Evolutionary conservation across 2,329 filamentous ascomycete genomes (phyloP).

Genomic region (Clonostachys chloroleuca): DNA sequence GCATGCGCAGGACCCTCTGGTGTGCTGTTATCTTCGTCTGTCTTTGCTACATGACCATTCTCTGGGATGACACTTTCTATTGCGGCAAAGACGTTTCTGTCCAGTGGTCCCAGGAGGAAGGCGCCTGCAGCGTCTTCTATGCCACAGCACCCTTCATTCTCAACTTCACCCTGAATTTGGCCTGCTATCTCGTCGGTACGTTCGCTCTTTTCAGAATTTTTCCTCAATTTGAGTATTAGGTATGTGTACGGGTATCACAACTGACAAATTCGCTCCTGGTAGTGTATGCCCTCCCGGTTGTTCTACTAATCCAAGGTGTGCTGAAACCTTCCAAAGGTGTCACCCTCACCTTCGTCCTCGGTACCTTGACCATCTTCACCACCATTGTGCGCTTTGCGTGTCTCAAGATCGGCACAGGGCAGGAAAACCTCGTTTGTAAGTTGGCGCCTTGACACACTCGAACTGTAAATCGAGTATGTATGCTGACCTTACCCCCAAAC

Average conservation of each 20-base stretch:
- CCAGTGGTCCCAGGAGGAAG: constrained; percentile 27
- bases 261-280: not conserved
- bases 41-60: constrained; percentile 19
- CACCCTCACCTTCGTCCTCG: constrained; percentile 13
- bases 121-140: constrained; percentile 26
- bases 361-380: constrained; percentile 14
- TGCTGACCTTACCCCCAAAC: not conserved
- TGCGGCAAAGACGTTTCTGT: constrained; percentile 23
- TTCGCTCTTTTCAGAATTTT: no score
- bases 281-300: constrained; percentile 24
- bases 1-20: constrained; percentile 19
- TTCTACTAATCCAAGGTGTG: constrained; percentile 17
- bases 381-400: constrained; percentile 14
- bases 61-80: constrained; percentile 26
- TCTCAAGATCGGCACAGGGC: constrained; percentile 13
- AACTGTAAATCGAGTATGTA: not conserved
- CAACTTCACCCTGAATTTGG: constrained; percentile 24
- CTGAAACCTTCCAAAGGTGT: constrained; percentile 11
- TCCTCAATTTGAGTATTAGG: no score
- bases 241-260: not conserved
- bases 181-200: constrained; percentile 22
- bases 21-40: constrained; percentile 22
- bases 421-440: constrained; percentile 17
- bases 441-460: not conserved
- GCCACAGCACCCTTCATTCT: constrained; percentile 23